phyloP scores from a whole-genome alignment of 805 yeast species.

The Candida oleophila region DNA sequence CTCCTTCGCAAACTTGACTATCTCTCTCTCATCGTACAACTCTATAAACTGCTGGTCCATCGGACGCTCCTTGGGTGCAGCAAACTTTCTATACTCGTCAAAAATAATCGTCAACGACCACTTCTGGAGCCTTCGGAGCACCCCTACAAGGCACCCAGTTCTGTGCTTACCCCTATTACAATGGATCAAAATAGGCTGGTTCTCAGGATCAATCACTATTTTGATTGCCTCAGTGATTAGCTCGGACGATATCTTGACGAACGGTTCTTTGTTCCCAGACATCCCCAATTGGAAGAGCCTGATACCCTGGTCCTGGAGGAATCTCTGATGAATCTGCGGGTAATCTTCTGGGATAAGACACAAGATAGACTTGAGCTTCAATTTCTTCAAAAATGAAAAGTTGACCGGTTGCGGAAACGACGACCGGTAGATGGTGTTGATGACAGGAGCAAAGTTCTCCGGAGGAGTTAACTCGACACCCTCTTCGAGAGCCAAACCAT shows the following conservation, averaged over 20 bases:
- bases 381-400: conserved; percentile 61
- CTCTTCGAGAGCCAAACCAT: neutral
- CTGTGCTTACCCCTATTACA: conserved; percentile 97
- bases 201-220: conserved; percentile 77
- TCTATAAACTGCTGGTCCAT: conserved; percentile 96
- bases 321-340: conserved; percentile 71
- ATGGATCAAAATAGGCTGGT: conserved; percentile 90
- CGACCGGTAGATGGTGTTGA: conserved; percentile 71
- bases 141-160: conserved; percentile 95
- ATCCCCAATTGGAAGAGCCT: conserved; percentile 83
- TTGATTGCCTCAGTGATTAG: conserved; percentile 77
- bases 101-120: conserved; percentile 95
- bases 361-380: conserved; percentile 70
- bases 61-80: conserved; percentile 93
- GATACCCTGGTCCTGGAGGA: conserved; percentile 60
- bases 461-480: conserved; percentile 57
- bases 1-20: conserved; percentile 52
- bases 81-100: conserved; percentile 92
- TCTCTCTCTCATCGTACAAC: conserved; percentile 68
- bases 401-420: conserved; percentile 89
- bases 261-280: conserved; percentile 95
- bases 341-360: conserved; percentile 91
- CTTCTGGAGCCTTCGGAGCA: conserved; percentile 80
- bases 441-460: conserved; percentile 87
- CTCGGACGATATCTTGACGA: conserved; percentile 68